Percentiles rank a stretch among this genome's conserved stretches.
These are phyloP conservation scores for Kodamaea arcana DNA, from an alignment of 1,139 yeast species.

Conservation along the genomic window DNA sequence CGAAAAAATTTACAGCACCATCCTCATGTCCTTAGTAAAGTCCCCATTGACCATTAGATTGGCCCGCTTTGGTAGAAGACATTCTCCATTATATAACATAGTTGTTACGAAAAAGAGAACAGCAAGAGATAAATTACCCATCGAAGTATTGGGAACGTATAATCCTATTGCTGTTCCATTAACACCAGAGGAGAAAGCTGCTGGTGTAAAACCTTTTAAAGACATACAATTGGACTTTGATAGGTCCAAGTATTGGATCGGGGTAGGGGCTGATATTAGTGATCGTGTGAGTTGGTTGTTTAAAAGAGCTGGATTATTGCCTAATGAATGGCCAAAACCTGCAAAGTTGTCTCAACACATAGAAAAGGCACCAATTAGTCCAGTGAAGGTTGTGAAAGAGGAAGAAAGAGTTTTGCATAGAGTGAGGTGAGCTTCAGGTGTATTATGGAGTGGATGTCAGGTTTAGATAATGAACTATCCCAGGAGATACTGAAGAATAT, in stretches of 20 bases:
- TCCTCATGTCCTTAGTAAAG: constrained; percentile 4
- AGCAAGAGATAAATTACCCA: constrained; percentile 81
- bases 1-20: too few species aligned
- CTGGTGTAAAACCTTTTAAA: constrained; percentile 62
- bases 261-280: constrained; percentile 97
- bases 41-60: constrained; percentile 63
- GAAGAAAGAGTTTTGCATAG: constrained; percentile 33
- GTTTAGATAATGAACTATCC: too few species aligned
- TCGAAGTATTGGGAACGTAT: constrained; percentile 93
- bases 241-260: constrained; percentile 95
- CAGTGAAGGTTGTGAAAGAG: constrained; percentile 26
- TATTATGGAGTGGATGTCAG: too few species aligned
- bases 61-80: constrained; percentile 88
- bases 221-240: constrained; percentile 81
- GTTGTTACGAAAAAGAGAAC: constrained; percentile 75
- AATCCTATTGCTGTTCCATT: constrained; percentile 78
- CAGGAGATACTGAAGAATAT: too few species aligned
- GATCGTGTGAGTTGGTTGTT: constrained; percentile 75
- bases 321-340: constrained; percentile 65
- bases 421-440: constrained; percentile 28
- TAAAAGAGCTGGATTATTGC: constrained; percentile 74
- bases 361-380: constrained; percentile 26
- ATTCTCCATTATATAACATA: constrained; percentile 85
- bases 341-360: constrained; percentile 33
- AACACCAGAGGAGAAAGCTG: constrained; percentile 51